Percentiles rank a stretch among this genome's conserved stretches.
Evolutionary conservation across 164 flowering plant genomes (phyloP).

Genomic region (Tetracentron sinense): DNA sequence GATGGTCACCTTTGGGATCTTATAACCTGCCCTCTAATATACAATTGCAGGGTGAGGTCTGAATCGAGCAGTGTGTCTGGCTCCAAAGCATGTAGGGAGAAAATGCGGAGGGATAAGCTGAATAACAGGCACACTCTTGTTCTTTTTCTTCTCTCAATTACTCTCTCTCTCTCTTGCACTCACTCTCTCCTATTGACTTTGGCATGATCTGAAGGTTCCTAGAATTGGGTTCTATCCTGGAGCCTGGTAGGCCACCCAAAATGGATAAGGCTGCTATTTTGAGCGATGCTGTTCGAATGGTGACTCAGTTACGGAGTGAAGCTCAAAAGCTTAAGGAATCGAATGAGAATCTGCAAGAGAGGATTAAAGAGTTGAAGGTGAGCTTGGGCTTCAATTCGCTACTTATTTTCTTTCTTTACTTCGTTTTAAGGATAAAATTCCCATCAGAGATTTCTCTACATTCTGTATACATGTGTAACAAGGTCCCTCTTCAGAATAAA

Average conservation of each 20-base stretch:
- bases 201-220: constrained; percentile 48
- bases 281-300: constrained; percentile 78
- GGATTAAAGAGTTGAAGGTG: constrained; percentile 86
- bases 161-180: constrained; percentile 4
- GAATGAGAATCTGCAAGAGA: constrained; percentile 71
- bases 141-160: too few relatives aligned
- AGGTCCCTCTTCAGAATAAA: too few relatives aligned
- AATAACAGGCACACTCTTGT: constrained; percentile 25
- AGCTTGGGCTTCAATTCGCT: constrained; percentile 1
- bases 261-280: too few relatives aligned
- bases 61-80: constrained; percentile 23
- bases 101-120: constrained; percentile 29
- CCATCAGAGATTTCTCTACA: too few relatives aligned
- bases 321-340: constrained; percentile 78
- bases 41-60: constrained; percentile 15
- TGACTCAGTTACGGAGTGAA: constrained; percentile 70
- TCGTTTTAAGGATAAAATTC: too few relatives aligned
- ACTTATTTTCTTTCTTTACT: too few relatives aligned
- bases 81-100: constrained; percentile 34
- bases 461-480: not conserved
- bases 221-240: too few relatives aligned
- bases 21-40: too few relatives aligned
- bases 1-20: too few relatives aligned
- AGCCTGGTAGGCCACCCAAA: constrained; percentile 94
- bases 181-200: too few relatives aligned